Evolutionary conservation across 2,329 filamentous ascomycete genomes (phyloP).

Genomic region (Ophiostoma montium): DNA sequence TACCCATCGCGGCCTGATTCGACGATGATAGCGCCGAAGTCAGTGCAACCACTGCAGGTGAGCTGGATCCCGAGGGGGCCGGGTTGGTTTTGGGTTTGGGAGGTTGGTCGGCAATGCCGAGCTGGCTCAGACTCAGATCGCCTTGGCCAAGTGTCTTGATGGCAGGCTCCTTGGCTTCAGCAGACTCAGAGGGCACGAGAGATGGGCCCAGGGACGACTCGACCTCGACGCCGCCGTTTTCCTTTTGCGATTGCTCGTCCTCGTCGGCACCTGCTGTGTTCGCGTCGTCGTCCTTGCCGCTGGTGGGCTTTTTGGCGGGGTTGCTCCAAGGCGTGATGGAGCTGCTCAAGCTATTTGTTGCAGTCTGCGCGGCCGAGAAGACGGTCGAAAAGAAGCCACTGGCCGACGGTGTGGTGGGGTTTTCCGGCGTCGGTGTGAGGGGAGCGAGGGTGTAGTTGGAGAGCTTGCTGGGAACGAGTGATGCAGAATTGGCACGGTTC

Average conservation of each 20-base stretch:
- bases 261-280: conserved; percentile 15
- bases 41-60: not conserved
- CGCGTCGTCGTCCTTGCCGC: conserved; percentile 4
- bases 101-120: conserved; percentile 54
- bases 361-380: conserved; percentile 84
- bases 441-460: conserved; percentile 61
- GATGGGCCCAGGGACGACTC: conserved; percentile 22
- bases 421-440: conserved; percentile 63
- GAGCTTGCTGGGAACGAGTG: conserved; percentile 66
- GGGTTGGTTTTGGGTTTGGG: not conserved
- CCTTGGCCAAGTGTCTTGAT: conserved; percentile 82
- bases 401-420: conserved; percentile 32
- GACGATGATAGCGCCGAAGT: not conserved
- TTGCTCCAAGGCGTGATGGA: conserved; percentile 46
- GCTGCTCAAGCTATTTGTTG: conserved; percentile 60
- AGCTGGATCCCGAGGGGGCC: not conserved
- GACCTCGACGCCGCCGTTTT: conserved; percentile 26
- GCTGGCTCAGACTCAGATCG: conserved; percentile 75
- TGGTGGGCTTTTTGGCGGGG: not conserved
- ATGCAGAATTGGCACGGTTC: conserved; percentile 37
- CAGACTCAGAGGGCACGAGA: conserved; percentile 23
- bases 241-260: conserved; percentile 6
- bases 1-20: conserved; percentile 22
- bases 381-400: conserved; percentile 86
- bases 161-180: conserved; percentile 52